Conservation (phyloP, 495 filamentous ascomycete genomes). For the Glonium stellatum region DNA sequence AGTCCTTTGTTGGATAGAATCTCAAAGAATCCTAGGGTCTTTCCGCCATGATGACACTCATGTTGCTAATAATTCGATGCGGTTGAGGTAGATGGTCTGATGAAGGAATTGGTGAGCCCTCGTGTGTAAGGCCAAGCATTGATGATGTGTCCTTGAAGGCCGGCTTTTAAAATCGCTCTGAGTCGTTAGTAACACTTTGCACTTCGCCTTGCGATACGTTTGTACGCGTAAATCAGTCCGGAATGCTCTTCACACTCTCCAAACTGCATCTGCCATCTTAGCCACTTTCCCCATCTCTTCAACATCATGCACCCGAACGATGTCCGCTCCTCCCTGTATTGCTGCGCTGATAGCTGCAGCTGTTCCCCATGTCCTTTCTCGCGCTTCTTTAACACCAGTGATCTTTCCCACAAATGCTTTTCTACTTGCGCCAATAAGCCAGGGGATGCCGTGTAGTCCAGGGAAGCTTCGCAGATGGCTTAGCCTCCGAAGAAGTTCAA, state of each 20-base stretch:
- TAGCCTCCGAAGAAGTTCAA: slow-evolving; percentile 67
- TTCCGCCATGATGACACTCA: too few species aligned
- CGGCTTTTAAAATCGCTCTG: too few species aligned
- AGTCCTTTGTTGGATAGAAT: too few species aligned
- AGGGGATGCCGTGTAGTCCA: slow-evolving; percentile 67
- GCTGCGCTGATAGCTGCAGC: slow-evolving; percentile 82
- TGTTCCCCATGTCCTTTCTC: slow-evolving; percentile 72
- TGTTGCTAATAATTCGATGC: too few species aligned
- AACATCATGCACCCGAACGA: slow-evolving; percentile 93
- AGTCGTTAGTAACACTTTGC: too few species aligned
- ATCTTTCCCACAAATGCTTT: slow-evolving; percentile 84
- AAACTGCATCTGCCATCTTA: slow-evolving; percentile 83
- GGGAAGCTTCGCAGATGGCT: slow-evolving; percentile 54
- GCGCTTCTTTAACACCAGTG: slow-evolving; percentile 65
- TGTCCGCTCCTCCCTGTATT: slow-evolving; percentile 86
- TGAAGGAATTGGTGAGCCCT: too few species aligned
- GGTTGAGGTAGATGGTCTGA: too few species aligned
- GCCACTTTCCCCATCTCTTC: slow-evolving; percentile 81
- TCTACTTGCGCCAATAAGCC: slow-evolving; percentile 83
- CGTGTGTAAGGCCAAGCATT: too few species aligned
- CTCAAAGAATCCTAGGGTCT: too few species aligned
- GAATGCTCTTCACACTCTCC: slow-evolving; percentile 19
- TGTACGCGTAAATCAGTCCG: too few species aligned
- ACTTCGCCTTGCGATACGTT: too few species aligned
- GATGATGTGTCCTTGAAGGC: too few species aligned